phyloP scores from a whole-genome alignment of 495 filamentous ascomycete genomes.

The Penicillium paxilli region DNA sequence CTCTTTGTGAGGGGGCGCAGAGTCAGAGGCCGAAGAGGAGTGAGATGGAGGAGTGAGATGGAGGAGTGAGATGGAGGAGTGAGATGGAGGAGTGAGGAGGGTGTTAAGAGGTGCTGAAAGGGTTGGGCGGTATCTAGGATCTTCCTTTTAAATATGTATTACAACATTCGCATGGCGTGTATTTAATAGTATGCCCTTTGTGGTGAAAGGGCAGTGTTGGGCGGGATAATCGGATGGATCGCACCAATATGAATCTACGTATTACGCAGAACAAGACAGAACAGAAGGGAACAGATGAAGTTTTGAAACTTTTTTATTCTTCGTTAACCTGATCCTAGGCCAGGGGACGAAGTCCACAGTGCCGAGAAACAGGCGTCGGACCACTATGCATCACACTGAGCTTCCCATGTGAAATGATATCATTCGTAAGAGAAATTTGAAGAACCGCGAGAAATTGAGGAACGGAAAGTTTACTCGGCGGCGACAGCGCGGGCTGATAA shows the following conservation, averaged over 20 bases:
- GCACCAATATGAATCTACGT: neutral
- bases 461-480: constrained; percentile 49
- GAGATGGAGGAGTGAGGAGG: neutral
- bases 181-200: neutral
- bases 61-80: neutral
- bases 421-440: constrained; percentile 46
- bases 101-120: neutral
- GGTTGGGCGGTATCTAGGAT: too few species aligned
- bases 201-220: too few species aligned
- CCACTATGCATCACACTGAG: constrained; percentile 43
- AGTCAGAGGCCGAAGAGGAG: constrained; percentile 43
- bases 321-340: constrained; percentile 32
- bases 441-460: constrained; percentile 43
- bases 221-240: too few species aligned
- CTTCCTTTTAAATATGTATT: neutral
- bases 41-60: constrained; percentile 13
- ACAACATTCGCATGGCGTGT: neutral
- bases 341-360: constrained; percentile 33
- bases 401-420: constrained; percentile 45
- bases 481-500: constrained; percentile 47
- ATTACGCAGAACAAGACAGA: constrained; percentile 1
- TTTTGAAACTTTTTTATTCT: constrained; percentile 39
- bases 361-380: constrained; percentile 33
- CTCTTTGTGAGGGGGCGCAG: constrained; percentile 48
- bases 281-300: constrained; percentile 17